Evolutionary conservation across 2,329 filamentous ascomycete species (phyloP), one percentile per base, ranked within the genome.

Genomic region (Exophiala sp.): DNA sequence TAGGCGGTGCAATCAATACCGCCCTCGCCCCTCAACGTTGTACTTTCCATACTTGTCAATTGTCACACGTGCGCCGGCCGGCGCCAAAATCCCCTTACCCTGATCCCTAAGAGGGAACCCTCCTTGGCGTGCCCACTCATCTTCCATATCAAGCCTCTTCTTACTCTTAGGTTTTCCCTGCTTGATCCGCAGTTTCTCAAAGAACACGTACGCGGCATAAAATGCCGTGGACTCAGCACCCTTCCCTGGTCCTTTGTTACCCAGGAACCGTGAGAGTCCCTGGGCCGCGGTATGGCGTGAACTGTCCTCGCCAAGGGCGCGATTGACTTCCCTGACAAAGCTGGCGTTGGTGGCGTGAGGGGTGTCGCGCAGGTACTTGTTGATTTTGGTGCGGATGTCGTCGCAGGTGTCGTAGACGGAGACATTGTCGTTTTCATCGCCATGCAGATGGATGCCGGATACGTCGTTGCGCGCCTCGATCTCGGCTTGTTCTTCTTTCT

Each of bases 351-450:
- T 82, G 47, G 81, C 69, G 40, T 69, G 69, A 10, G 46, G 41
- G 12, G 36, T 51, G 16, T 47, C 46, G n/a, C 67, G 64, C 8
- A 84, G 69, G 55, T 79, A 68, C 1, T 74, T 73, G 21, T 71
- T 71, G 62, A 84, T 82, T 70, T 84, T 84, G 64, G 71, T 75
- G 43, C 82, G 76, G 11, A 84, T 65, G 47, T 80, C 78, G 59
- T 84, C 77, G 66, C 81, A 84, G 4, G 76, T 79, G 57, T 84
- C 80, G 62, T 71, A 84, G 32, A 85, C 68, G 1, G 69, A 66
- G 5, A 84, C 79, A 0, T 53, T 62, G 33, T 72, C 70, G 0
- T 66, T 62, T 0, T 72, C 73, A 65, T 85, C 80, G 10, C 77
- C 75, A 0, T 70, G 67, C 0, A 84, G 69, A 7, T 64, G 47